Percentiles rank a stretch among this genome's conserved stretches.
phyloP scores from a whole-genome alignment of 805 yeast species.

The Debaryomyces maramus region DNA sequence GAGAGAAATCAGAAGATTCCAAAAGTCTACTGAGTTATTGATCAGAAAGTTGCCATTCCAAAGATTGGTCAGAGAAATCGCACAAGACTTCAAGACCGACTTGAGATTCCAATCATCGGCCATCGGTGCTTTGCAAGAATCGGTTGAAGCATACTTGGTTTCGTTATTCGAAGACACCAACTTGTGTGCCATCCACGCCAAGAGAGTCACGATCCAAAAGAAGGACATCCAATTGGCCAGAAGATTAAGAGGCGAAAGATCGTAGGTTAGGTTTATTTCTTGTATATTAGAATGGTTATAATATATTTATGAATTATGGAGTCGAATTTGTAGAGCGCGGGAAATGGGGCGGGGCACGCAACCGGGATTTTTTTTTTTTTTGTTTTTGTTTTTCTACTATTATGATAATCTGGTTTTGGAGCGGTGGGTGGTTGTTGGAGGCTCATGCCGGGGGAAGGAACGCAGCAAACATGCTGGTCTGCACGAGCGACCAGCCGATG shows the following conservation, averaged over 20 bases:
- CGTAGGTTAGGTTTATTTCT: conserved; percentile 23
- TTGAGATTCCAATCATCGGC: conserved; percentile 51
- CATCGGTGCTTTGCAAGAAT: conserved; percentile 51
- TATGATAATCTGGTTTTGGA: too few species aligned
- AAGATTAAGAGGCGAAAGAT: conserved; percentile 53
- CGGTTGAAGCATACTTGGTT: conserved; percentile 51
- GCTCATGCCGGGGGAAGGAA: conserved; percentile 88
- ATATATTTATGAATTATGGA: conserved; percentile 1
- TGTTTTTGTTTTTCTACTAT: too few species aligned
- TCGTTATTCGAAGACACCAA: conserved; percentile 50
- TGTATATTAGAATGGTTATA: conserved; percentile 7
- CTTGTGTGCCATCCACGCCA: conserved; percentile 53
- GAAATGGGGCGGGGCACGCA: too few species aligned
- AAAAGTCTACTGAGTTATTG: conserved; percentile 48
- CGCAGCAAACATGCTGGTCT: conserved; percentile 72
- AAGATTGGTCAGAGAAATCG: conserved; percentile 51
- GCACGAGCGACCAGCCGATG: conserved; percentile 64
- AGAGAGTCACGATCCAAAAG: conserved; percentile 52
- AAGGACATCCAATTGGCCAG: conserved; percentile 52
- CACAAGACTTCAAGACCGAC: conserved; percentile 50
- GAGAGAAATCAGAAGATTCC: conserved; percentile 53
- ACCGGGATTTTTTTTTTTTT: too few species aligned
- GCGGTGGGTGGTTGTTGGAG: too few species aligned
- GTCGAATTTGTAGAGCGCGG: too few species aligned
- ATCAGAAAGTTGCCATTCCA: conserved; percentile 53